Percentiles rank a stretch among this genome's conserved stretches.
Conservation (phyloP, 78 protist species). For the slime mould (Dictyostelium discoideum) region DNA sequence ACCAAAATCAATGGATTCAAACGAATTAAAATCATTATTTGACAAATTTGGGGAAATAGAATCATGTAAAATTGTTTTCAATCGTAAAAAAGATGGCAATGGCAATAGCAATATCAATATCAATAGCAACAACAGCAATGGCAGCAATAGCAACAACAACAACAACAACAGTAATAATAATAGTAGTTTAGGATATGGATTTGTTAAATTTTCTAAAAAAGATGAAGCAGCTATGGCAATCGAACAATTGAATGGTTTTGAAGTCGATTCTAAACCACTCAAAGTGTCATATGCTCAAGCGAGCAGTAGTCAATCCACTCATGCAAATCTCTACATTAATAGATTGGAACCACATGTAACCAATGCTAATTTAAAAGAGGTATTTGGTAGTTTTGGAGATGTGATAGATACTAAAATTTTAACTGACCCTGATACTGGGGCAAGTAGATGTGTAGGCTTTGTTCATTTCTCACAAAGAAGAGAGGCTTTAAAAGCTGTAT, state of each 20-base stretch:
- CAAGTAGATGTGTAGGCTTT: conserved; percentile 48
- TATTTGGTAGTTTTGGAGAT: conserved; percentile 34
- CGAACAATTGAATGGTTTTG: conserved; percentile 10
- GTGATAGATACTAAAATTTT: conserved; percentile 35
- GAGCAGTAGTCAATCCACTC: conserved; percentile 33
- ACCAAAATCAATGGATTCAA: conserved; percentile 10
- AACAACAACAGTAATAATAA: neutral
- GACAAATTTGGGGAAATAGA: conserved; percentile 16
- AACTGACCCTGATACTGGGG: conserved; percentile 27
- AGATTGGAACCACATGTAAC: conserved; percentile 59
- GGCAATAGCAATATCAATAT: neutral
- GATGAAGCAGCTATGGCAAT: conserved; percentile 31
- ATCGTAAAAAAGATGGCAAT: neutral
- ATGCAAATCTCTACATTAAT: conserved; percentile 43
- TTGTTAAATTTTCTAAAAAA: conserved; percentile 27
- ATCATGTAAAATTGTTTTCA: conserved; percentile 29
- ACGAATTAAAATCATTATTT: conserved; percentile 24
- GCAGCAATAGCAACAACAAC: neutral
- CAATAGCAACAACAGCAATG: too few relatives aligned
- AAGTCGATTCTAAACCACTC: conserved; percentile 4
- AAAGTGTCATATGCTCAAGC: conserved; percentile 54
- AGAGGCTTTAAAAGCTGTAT: conserved; percentile 32
- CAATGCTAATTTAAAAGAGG: conserved; percentile 17
- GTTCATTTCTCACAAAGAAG: conserved; percentile 47
- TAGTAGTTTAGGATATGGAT: conserved; percentile 44